Evolutionary conservation across 2,329 filamentous ascomycete genomes (phyloP).

Genomic region (Calonectria pseudoturangicola): DNA sequence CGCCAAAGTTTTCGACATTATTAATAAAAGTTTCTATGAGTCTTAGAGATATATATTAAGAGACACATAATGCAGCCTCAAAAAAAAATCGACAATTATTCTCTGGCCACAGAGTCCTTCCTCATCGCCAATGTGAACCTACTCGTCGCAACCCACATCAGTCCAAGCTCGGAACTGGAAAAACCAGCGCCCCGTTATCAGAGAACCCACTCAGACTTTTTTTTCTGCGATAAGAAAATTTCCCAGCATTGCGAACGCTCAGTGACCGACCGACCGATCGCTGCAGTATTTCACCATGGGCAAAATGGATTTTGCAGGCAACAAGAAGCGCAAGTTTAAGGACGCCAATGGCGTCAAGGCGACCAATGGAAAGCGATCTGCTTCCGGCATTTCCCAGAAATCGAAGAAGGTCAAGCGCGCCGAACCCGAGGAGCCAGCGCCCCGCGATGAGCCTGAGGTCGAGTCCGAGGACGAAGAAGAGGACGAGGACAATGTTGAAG

Average conservation of each 20-base stretch:
- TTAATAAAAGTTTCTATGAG: neutral
- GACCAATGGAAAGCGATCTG: constrained; percentile 49
- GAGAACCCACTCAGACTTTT: constrained; percentile 45
- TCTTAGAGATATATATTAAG: neutral
- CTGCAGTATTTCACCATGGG: constrained; percentile 40
- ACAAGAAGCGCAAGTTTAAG: constrained; percentile 68
- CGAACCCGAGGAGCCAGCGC: constrained; percentile 55
- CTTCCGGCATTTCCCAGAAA: constrained; percentile 58
- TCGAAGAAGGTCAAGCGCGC: constrained; percentile 65
- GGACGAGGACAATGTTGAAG: constrained; percentile 53
- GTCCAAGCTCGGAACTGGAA: constrained; percentile 38
- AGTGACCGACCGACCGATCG: constrained; percentile 37
- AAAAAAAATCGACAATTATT: neutral
- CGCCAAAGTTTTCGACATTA: neutral
- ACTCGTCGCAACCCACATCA: neutral
- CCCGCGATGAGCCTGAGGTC: constrained; percentile 52
- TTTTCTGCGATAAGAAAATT: constrained; percentile 55
- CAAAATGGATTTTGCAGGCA: constrained; percentile 60
- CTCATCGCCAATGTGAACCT: neutral
- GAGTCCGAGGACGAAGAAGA: constrained; percentile 54
- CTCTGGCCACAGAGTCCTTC: neutral
- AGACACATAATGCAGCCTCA: too few species aligned
- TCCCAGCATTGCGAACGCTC: constrained; percentile 41
- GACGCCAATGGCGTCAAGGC: constrained; percentile 58
- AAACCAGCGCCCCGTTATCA: constrained; percentile 50